Evolutionary conservation across 805 yeast genomes (phyloP), one percentile per base, ranked within the genome.

Genomic region (Metschnikowia shivogae): DNA sequence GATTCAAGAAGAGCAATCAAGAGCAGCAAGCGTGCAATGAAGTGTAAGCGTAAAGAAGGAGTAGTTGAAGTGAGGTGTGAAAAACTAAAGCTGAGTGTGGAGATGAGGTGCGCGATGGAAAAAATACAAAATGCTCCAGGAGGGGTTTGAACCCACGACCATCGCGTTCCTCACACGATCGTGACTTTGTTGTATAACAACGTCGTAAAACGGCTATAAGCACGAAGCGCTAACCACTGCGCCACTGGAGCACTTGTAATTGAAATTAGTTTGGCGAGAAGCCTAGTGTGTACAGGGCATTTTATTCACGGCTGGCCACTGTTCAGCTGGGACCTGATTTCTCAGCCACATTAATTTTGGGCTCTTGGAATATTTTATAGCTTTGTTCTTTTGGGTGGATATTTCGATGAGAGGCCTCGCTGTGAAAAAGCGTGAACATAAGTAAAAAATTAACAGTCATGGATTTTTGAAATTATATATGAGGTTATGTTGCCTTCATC

Each of bases 181-280:
- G 74, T 68, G 73, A 67, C 74, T 64, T 65, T 64, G 72, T 39
- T 39, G 71, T 54, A 68, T 67, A 68, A 71, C 71, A 65, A 22
- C 41, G 69, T 64, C 70, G 71, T 57, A 61, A 66, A 52, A 60
- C 74, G 46, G 49, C 72, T 70, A 70, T 71, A 71, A 71, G 76
- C 75, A 71, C 76, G 74, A 71, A 70, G 76, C 75, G 74, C 76
- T 71, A 70, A 70, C 76, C 76, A 62, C 76, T 70, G 76, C 74
- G 74, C 74, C 74, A 70, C 73, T 68, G 66, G 74, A 70, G 72
- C 74, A 57, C 46, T 22, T 22, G 26, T 22, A 22, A 22, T 22
- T 22, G 26, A 6, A 22, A 22, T 6, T 22, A 22, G 26, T 22
- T 22, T 22, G 26, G 4, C 8, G 2, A 6, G 8, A 1, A 7